Evolutionary conservation across 108 stramenopile species (phyloP).

Genomic region (Fragilariopsis cylindrus): DNA sequence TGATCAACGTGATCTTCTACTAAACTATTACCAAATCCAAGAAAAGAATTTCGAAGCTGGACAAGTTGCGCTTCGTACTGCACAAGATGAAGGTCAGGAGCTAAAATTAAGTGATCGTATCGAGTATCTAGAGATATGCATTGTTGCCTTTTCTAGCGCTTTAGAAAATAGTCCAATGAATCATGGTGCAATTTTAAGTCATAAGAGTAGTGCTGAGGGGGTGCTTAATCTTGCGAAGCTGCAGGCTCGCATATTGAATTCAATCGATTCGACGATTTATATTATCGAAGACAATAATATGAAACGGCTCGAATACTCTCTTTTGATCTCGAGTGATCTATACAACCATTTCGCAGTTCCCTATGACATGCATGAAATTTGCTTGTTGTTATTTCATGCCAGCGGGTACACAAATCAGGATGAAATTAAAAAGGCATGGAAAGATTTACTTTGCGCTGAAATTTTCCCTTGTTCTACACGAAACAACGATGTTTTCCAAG

Average conservation of each 20-base stretch:
- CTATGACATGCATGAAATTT: constrained; percentile 72
- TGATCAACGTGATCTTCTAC: constrained; percentile 46
- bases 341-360: constrained; percentile 78
- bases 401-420: constrained; percentile 54
- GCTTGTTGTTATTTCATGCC: constrained; percentile 66
- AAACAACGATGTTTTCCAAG: constrained; percentile 36
- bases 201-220: constrained; percentile 48
- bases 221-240: constrained; percentile 68
- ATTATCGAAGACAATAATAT: constrained; percentile 43
- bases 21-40: constrained; percentile 76
- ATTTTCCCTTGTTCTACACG: constrained; percentile 71
- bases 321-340: constrained; percentile 64
- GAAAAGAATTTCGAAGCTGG: constrained; percentile 62
- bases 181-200: constrained; percentile 35
- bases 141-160: constrained; percentile 56
- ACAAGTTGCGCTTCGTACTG: constrained; percentile 55
- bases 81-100: constrained; percentile 34
- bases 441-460: constrained; percentile 70
- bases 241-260: constrained; percentile 62
- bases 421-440: constrained; percentile 68
- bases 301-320: constrained; percentile 41
- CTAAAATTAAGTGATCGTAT: constrained; percentile 62
- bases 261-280: constrained; percentile 48
- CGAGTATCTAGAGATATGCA: constrained; percentile 64
- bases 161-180: constrained; percentile 21